Base-by-base conservation (phyloP, 352 stramenopile species). In the Globisporangium uncinulatum region DNA sequence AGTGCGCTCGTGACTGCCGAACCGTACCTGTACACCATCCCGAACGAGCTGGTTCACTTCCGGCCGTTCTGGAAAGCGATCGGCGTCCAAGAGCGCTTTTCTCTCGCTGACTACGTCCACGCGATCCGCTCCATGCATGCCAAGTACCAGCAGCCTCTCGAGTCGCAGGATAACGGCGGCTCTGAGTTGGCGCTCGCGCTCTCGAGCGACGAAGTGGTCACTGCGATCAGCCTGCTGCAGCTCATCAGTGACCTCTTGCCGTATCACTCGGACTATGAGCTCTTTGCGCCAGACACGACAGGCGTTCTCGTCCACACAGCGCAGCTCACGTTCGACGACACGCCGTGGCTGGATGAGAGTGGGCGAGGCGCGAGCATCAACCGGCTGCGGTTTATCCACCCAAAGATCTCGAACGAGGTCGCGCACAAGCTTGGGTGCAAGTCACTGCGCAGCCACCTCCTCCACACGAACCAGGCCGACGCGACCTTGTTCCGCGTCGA, bases 361-460 rank as follows among this genome's bases (percentile, higher is more conserved):
- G 66, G 82, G 19, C 65, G 68, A 19, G 65, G 78, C 11, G 62
- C 50, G 2, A 63, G 59, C 21, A 61, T 72, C 15, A 61, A 43
- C n/a, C 46, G 54, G 5, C 57, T 74, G 6, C 66, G 62, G 37
- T 82, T 91, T 61, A 65, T 91, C 51, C 81, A 91, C 48, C 71
- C 79, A 11, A 87, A 91, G 60, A 81, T 91, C 24, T 89, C 81
- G 19, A 89, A 91, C 37, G 75, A 86, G 64, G 81, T 91, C 10
- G 81, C 74, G 50, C 57, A 67, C 51, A 87, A 85, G 67, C 70
- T 88, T 49, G 81, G 81, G 20, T 80, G 63, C 39, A 75, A 76
- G 29, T 89, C 81, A 2, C 65, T 89, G 29, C 63, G 81, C 45
- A 79, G 65, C 31, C 72, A 82, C 31, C 52, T 91, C 10, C 59